Evolutionary conservation across 163 green algal species (phyloP).

Genomic region (Dunaliella salina): DNA sequence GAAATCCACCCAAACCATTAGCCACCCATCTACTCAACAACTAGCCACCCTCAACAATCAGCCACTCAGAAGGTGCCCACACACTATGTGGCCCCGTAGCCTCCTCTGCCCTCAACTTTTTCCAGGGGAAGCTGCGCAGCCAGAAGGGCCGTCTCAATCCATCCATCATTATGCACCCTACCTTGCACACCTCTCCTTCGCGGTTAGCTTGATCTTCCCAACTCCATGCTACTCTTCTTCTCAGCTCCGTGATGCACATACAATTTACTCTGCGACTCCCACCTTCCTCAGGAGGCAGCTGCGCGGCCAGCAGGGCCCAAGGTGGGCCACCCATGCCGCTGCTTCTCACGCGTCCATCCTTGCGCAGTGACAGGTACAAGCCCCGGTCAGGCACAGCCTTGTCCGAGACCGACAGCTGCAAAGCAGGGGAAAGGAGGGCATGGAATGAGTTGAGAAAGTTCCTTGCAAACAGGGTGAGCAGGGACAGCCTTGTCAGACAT

Average conservation of each 20-base stretch:
- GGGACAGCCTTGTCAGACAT: too few species aligned
- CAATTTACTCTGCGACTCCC: slow-evolving; percentile 5
- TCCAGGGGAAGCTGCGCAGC: slow-evolving; percentile 61
- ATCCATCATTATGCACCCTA: too few species aligned
- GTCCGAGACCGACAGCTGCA: slow-evolving; percentile 52
- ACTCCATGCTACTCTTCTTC: too few species aligned
- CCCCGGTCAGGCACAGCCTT: slow-evolving; percentile 51
- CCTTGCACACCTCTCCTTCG: background rate
- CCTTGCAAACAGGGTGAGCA: too few species aligned
- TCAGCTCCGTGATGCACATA: too few species aligned
- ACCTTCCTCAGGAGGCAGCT: slow-evolving; percentile 67
- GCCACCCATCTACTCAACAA: too few species aligned
- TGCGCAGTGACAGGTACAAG: slow-evolving; percentile 73
- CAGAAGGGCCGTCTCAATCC: slow-evolving; percentile 52
- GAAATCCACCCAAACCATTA: too few species aligned
- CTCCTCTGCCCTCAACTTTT: slow-evolving; percentile 39
- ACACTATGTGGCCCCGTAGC: too few species aligned
- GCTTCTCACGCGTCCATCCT: slow-evolving; percentile 71
- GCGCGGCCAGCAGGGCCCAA: slow-evolving; percentile 57
- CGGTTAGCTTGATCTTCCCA: background rate
- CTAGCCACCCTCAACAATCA: too few species aligned
- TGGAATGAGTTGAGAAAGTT: too few species aligned
- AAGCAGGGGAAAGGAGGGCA: too few species aligned
- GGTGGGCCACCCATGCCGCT: slow-evolving; percentile 60
- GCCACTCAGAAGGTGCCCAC: too few species aligned